Conservation (phyloP, 257 asterid species). For the Knoxia roxburghii region DNA sequence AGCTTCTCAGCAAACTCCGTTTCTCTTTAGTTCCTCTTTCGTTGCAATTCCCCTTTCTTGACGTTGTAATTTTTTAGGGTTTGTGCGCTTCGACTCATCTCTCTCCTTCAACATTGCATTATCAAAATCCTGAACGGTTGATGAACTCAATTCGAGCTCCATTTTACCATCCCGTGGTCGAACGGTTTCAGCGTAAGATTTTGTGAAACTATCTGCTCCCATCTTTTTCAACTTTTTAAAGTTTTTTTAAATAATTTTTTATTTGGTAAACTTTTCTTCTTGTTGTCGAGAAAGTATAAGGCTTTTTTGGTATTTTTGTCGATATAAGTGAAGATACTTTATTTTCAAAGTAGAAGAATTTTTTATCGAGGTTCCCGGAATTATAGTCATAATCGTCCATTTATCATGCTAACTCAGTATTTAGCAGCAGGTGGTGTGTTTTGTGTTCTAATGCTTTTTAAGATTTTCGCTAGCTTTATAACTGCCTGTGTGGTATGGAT, state of each 20-base stretch:
- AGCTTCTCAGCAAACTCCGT: no score
- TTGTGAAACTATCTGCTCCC: neutral
- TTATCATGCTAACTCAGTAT: no score
- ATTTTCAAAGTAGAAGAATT: no score
- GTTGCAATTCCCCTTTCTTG: no score
- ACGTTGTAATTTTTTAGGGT: no score
- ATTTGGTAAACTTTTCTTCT: neutral
- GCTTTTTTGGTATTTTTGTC: neutral
- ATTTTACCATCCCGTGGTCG: neutral
- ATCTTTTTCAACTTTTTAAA: neutral
- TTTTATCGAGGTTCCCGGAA: neutral
- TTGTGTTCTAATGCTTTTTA: neutral
- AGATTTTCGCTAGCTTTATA: neutral
- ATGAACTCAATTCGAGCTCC: neutral
- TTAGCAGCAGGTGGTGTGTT: no score
- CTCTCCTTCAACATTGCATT: no score
- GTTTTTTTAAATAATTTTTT: neutral
- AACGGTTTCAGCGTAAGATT: constrained; percentile 19
- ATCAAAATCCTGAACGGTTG: no score
- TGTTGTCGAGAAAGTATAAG: neutral
- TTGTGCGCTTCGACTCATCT: no score
- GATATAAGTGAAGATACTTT: neutral
- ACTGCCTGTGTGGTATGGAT: no score
- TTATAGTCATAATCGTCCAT: neutral
- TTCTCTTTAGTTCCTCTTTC: no score